Conservation (phyloP, 2,329 filamentous ascomycete genomes). For the Cladobotryum mycophilum region DNA sequence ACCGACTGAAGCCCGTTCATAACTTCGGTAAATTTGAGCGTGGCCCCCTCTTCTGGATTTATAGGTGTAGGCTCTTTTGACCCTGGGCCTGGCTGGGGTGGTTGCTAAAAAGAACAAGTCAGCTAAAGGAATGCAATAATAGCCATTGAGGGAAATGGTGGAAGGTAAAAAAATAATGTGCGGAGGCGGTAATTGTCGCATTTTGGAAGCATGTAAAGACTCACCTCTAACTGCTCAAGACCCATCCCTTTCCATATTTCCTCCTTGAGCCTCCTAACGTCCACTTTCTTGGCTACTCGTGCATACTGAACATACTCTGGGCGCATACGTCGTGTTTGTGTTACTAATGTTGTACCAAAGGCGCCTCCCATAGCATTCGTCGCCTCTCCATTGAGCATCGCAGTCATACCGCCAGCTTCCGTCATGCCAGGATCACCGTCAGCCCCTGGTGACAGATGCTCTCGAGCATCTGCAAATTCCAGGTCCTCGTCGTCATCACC, state of each 20-base stretch:
- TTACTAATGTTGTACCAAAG: slow-evolving; percentile 63
- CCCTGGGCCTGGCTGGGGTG: slow-evolving; percentile 18
- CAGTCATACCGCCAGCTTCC: slow-evolving; percentile 43
- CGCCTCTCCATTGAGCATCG: slow-evolving; percentile 45
- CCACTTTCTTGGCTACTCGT: slow-evolving; percentile 64
- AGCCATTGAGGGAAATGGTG: not conserved
- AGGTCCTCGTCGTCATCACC: slow-evolving; percentile 61
- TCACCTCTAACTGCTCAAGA: slow-evolving; percentile 47
- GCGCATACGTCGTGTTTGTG: slow-evolving; percentile 54
- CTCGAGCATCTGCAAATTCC: slow-evolving; percentile 74
- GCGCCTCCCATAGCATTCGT: slow-evolving; percentile 38
- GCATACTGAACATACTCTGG: slow-evolving; percentile 68
- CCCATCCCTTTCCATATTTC: slow-evolving; percentile 64
- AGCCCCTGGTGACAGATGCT: slow-evolving; percentile 66
- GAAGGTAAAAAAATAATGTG: not conserved
- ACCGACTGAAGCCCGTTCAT: slow-evolving; percentile 84
- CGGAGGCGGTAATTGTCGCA: not conserved
- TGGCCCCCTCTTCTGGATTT: slow-evolving; percentile 35
- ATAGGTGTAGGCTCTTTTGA: slow-evolving; percentile 25
- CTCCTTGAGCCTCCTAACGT: slow-evolving; percentile 62
- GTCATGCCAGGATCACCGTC: slow-evolving; percentile 44
- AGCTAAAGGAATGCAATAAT: not conserved
- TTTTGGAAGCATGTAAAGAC: slow-evolving; percentile 16
- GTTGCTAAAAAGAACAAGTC: slow-evolving; percentile 3
- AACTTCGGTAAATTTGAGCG: slow-evolving; percentile 79